Conservation (phyloP, 108 stramenopile species). For the Schizochytrium sp. region DNA sequence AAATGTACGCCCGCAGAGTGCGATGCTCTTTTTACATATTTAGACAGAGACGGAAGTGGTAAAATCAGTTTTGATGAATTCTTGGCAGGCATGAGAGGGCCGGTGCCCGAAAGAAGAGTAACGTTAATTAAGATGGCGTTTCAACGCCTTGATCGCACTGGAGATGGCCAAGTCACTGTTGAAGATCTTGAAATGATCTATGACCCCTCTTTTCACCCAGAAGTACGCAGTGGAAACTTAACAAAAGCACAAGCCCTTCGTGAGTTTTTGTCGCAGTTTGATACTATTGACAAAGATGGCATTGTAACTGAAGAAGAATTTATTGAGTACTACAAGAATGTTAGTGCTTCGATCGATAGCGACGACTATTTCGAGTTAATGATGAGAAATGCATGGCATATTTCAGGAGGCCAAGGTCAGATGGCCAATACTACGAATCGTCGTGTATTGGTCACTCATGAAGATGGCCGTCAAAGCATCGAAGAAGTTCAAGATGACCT, state of each 20-base stretch:
- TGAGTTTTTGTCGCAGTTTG: slow-evolving; percentile 71
- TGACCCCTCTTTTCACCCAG: slow-evolving; percentile 66
- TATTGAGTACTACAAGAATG: slow-evolving; percentile 71
- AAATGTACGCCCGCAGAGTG: slow-evolving; percentile 62
- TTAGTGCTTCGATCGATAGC: slow-evolving; percentile 70
- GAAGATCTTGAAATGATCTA: slow-evolving; percentile 66
- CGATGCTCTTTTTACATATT: slow-evolving; percentile 63
- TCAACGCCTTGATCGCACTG: slow-evolving; percentile 63
- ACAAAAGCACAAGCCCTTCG: slow-evolving; percentile 64
- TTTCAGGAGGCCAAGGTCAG: slow-evolving; percentile 65
- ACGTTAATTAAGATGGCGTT: slow-evolving; percentile 64
- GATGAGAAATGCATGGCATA: slow-evolving; percentile 70
- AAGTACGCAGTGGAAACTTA: slow-evolving; percentile 62
- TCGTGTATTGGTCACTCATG: slow-evolving; percentile 67
- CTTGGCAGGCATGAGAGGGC: slow-evolving; percentile 69
- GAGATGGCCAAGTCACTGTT: slow-evolving; percentile 68
- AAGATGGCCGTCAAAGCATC: slow-evolving; percentile 66
- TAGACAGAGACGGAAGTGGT: slow-evolving; percentile 70
- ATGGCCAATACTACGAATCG: slow-evolving; percentile 64
- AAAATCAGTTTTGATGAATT: slow-evolving; percentile 71
- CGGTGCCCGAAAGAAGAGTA: slow-evolving; percentile 60
- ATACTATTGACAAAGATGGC: slow-evolving; percentile 65
- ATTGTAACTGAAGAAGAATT: slow-evolving; percentile 70
- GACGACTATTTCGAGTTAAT: slow-evolving; percentile 75
- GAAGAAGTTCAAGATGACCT: slow-evolving; percentile 69